phyloP scores from a whole-genome alignment of 1,284 basidiomycete genomes.

The Sphagnurus paluster region DNA sequence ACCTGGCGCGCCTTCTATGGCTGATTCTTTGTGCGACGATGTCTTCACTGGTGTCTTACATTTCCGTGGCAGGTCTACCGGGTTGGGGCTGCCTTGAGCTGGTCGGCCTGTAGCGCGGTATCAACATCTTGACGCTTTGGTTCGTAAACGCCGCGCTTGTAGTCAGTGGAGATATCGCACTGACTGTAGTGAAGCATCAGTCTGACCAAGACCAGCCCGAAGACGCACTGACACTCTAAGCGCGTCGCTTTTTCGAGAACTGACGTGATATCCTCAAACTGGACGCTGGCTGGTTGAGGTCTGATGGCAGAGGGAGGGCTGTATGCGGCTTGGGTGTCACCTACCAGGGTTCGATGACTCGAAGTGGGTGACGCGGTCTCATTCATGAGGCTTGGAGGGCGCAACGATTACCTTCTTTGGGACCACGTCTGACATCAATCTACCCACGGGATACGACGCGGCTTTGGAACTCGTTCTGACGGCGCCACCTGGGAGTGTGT shows the following conservation, averaged over 20 bases:
- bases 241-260: constrained; percentile 5
- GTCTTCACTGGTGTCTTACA: constrained; percentile 9
- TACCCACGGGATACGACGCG: constrained; percentile 10
- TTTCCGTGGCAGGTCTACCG: constrained; percentile 10
- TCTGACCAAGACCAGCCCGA: constrained; percentile 10
- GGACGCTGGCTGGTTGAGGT: constrained; percentile 10
- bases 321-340: constrained; percentile 11
- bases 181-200: constrained; percentile 12
- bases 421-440: constrained; percentile 7
- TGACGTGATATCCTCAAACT: constrained; percentile 6
- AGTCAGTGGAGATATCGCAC: constrained; percentile 3
- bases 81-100: constrained; percentile 11
- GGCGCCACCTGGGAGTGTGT: constrained; percentile 7
- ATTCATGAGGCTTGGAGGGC: constrained; percentile 4
- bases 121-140: constrained; percentile 4
- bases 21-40: too few relatives aligned
- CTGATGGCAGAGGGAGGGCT: constrained; percentile 12
- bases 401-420: constrained; percentile 11
- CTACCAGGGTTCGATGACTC: constrained; percentile 13
- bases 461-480: constrained; percentile 8
- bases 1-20: too few relatives aligned
- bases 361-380: constrained; percentile 2
- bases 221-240: constrained; percentile 7
- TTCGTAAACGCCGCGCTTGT: constrained; percentile 8
- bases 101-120: constrained; percentile 8